A percentile compares a stretch with the other conserved stretches of the same genome.
Conservation (phyloP, 1,139 yeast genomes). For the Geotrichum australiense region DNA sequence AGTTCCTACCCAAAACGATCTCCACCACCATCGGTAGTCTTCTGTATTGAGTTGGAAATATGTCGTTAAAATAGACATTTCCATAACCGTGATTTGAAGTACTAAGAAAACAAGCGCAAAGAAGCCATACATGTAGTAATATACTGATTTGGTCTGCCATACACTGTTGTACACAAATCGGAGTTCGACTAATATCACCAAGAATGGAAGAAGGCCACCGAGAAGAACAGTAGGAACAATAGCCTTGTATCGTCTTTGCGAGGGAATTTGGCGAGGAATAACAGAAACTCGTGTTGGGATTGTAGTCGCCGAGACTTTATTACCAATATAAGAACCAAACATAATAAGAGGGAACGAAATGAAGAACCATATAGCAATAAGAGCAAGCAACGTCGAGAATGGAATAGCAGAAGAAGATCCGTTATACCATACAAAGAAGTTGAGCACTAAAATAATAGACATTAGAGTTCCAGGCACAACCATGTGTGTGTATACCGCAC, state of each 20-base stretch:
- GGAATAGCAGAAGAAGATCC: slow-evolving; percentile 75
- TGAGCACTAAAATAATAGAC: slow-evolving; percentile 48
- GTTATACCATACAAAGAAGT: slow-evolving; percentile 68
- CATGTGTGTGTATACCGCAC: slow-evolving; percentile 30
- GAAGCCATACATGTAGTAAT: slow-evolving; percentile 76
- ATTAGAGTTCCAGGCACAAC: slow-evolving; percentile 53
- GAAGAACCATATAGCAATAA: slow-evolving; percentile 51
- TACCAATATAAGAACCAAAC: slow-evolving; percentile 62
- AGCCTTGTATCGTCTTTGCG: slow-evolving; percentile 37
- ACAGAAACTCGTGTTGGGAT: slow-evolving; percentile 30
- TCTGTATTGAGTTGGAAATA: slow-evolving; percentile 57
- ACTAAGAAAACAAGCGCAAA: slow-evolving; percentile 55
- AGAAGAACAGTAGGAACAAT: slow-evolving; percentile 29
- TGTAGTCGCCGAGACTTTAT: slow-evolving; percentile 33
- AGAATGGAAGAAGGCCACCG: slow-evolving; percentile 71
- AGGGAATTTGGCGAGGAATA: slow-evolving; percentile 36
- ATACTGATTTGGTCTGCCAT: slow-evolving; percentile 75
- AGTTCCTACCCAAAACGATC: slow-evolving; percentile 64
- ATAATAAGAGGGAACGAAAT: slow-evolving; percentile 69
- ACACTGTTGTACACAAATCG: slow-evolving; percentile 66
- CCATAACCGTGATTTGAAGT: slow-evolving; percentile 56
- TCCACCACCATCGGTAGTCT: slow-evolving; percentile 80
- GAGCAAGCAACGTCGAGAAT: slow-evolving; percentile 58
- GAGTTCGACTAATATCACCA: slow-evolving; percentile 73
- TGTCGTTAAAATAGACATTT: slow-evolving; percentile 66